Base-by-base conservation (phyloP, 805 yeast species). In the Kuraishia borneana region DNA sequence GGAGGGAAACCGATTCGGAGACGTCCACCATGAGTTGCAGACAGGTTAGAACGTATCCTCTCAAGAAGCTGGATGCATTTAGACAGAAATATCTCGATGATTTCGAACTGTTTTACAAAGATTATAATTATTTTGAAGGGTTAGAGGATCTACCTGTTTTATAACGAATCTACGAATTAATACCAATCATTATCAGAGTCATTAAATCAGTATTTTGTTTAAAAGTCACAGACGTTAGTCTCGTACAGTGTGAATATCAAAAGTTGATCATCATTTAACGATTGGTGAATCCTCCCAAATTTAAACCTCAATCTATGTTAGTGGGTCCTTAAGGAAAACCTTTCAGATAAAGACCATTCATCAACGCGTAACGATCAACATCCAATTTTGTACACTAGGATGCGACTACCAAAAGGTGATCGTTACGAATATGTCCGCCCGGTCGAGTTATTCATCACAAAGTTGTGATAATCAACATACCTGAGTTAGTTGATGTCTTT, bases 211-310 rank as follows among this genome's bases (percentile, higher is more conserved):
- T 68, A 53, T 63, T 58, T 59, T 56, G 47, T 48, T 51, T 40
- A 43, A 42, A 49, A 56, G 54, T 60, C 66, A 59, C 47, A 36
- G 56, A 49, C 41, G 37, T 39, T 38, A 30, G 41, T 52, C 65
- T 67, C 68, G 55, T 65, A 68, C 71, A 68, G 73, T 68, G 73
- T 70, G 77, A 70, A 70, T 70, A 68, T 46, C 28, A 25, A 25
- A 50, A 48, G 30, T 19, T 26, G 25, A 19, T 35, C 33, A 27
- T 35, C 34, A 31, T 29, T 7, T 17, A 22, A 26, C 17, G 21
- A 21, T 22, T 31, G 6, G 29, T 6, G 27, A 25, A 9, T n/a
- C n/a, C n/a, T n/a, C n/a, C n/a, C n/a, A n/a, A n/a, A n/a, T n/a
- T n/a, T n/a, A n/a, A n/a, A n/a, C n/a, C n/a, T n/a, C n/a, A n/a